A percentile compares a stretch with the other conserved stretches of the same genome.
Conservation (phyloP, 2,329 filamentous ascomycete genomes). For the Colletotrichum tabaci region DNA sequence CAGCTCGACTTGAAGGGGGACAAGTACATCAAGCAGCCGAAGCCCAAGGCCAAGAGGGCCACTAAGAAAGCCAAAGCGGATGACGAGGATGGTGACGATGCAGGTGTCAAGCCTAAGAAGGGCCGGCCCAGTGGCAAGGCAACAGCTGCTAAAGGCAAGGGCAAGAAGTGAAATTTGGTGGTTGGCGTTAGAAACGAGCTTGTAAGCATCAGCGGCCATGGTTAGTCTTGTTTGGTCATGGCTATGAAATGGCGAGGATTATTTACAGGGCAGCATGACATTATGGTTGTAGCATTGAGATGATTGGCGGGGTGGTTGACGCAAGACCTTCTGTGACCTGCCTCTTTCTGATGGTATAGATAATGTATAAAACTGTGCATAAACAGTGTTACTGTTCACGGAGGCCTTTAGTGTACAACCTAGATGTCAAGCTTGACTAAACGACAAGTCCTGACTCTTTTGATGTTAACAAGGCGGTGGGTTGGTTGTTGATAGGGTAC, state of each 20-base stretch:
- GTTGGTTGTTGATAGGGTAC: background rate
- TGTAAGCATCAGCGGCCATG: background rate
- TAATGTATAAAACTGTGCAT: slow-evolving; percentile 1
- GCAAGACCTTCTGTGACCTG: background rate
- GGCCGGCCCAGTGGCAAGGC: slow-evolving; percentile 58
- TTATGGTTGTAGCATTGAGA: background rate
- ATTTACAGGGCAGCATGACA: background rate
- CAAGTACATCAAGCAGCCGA: slow-evolving; percentile 95
- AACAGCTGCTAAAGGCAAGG: slow-evolving; percentile 62
- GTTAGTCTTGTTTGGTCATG: background rate
- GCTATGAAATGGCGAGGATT: background rate
- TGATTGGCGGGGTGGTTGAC: background rate
- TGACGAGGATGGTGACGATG: slow-evolving; percentile 66
- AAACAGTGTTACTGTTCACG: background rate
- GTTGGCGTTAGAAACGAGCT: background rate
- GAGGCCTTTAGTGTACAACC: background rate
- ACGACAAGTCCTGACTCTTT: background rate
- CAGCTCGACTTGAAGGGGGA: slow-evolving; percentile 92
- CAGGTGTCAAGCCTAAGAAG: slow-evolving; percentile 70
- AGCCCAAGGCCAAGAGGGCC: slow-evolving; percentile 70
- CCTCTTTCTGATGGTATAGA: background rate
- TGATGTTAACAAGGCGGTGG: background rate
- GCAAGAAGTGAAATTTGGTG: slow-evolving; percentile 53
- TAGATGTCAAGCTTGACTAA: no score
- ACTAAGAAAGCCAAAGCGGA: slow-evolving; percentile 56